phyloP scores from a whole-genome alignment of 768 basidiomycete genomes.

The Tephrocybe sp. region DNA sequence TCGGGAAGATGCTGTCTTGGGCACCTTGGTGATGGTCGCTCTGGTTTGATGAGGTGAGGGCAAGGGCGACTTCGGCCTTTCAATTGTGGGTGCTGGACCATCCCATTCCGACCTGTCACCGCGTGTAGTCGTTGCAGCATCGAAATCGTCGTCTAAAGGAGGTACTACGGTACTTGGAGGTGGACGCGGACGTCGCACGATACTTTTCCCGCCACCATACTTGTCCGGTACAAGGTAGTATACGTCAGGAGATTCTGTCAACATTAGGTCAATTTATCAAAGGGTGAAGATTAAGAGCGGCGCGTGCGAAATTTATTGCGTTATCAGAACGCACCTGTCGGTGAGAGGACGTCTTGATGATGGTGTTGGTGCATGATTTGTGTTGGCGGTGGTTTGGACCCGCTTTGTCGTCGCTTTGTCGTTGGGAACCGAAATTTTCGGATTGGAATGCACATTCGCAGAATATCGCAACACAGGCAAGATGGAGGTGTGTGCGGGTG shows the following conservation, averaged over 20 bases:
- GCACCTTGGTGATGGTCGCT: conserved; percentile 1
- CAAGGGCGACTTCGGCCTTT: neutral
- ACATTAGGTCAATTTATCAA: neutral
- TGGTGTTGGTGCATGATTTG: conserved; percentile 15
- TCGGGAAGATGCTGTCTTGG: neutral
- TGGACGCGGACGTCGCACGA: conserved; percentile 34
- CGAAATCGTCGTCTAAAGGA: conserved; percentile 39
- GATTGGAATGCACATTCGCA: conserved; percentile 28
- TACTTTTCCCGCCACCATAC: conserved; percentile 31
- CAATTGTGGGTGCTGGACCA: conserved; percentile 7
- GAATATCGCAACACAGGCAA: conserved; percentile 17
- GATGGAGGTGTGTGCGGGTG: conserved; percentile 19
- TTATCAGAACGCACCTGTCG: conserved; percentile 14
- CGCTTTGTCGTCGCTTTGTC: conserved; percentile 5
- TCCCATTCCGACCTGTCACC: conserved; percentile 22
- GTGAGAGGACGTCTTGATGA: conserved; percentile 4
- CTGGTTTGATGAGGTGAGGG: neutral
- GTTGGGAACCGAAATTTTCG: conserved; percentile 15
- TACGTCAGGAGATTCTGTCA: conserved; percentile 28
- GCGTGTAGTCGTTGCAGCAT: conserved; percentile 28
- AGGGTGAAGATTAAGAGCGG: neutral
- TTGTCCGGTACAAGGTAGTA: conserved; percentile 40
- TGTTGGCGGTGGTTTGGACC: conserved; percentile 1
- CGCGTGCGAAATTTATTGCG: neutral
- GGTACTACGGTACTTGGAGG: conserved; percentile 30